A percentile compares a stretch with the other conserved stretches of the same genome.
Conservation (phyloP, 257 asterid genomes). For the Scutellaria baicalensis region DNA sequence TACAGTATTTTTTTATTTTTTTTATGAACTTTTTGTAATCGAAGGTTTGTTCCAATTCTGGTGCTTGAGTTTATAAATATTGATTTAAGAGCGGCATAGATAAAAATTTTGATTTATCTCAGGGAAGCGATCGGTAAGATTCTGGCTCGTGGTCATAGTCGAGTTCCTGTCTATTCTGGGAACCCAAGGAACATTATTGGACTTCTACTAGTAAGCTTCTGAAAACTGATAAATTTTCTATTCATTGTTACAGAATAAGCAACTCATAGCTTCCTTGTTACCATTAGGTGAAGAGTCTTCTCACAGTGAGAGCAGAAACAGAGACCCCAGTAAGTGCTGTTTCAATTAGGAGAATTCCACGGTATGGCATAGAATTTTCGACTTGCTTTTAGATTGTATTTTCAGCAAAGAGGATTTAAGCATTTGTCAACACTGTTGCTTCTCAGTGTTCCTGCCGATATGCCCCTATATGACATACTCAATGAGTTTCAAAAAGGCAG, state of each 20-base stretch:
- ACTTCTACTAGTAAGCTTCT: constrained; percentile 61
- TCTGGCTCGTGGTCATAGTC: constrained; percentile 93
- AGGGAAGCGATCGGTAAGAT: constrained; percentile 97
- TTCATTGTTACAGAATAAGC: not conserved
- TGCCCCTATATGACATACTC: constrained; percentile 90
- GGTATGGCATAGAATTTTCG: constrained; percentile 29
- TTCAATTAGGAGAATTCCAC: constrained; percentile 88
- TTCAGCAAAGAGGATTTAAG: not conserved
- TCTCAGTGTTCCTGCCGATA: constrained; percentile 84
- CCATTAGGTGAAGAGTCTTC: constrained; percentile 80
- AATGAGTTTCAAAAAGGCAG: constrained; percentile 89
- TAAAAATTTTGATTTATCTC: constrained; percentile 1
- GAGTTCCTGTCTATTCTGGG: constrained; percentile 92
- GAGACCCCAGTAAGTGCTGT: constrained; percentile 92
- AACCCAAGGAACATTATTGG: constrained; percentile 76
- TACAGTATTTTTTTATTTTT: not conserved
- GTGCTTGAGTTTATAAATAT: not conserved
- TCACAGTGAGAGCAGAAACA: constrained; percentile 83
- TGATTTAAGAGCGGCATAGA: not conserved
- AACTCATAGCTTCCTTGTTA: not conserved
- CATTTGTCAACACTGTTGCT: constrained; percentile 2
- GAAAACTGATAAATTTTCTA: not conserved
- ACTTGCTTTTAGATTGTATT: not conserved
- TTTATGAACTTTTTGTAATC: not conserved
- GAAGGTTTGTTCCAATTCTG: not conserved